phyloP scores from a whole-genome alignment of 2,329 filamentous ascomycete species.

The Pseudocercospora macadamiae region DNA sequence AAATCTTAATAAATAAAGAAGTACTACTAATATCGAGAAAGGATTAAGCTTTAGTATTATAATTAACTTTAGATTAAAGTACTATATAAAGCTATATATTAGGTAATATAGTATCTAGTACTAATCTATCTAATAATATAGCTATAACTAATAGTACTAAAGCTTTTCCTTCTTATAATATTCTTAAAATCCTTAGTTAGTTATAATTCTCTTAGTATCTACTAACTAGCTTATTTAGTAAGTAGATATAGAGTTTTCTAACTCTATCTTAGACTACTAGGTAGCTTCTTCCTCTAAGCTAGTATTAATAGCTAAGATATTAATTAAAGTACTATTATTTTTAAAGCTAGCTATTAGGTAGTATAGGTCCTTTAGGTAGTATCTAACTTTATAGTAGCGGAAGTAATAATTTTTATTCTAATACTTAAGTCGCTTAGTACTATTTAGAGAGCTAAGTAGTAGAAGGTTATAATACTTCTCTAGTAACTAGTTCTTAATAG shows the following conservation, averaged over 20 bases:
- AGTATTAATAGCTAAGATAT: background rate
- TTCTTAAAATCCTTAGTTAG: background rate
- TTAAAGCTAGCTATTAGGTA: background rate
- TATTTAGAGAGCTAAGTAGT: background rate
- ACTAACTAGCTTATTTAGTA: background rate
- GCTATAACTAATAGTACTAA: background rate
- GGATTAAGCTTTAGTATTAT: background rate
- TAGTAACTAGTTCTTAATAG: background rate
- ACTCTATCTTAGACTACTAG: too few relatives aligned
- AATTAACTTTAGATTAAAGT: background rate
- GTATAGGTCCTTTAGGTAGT: background rate
- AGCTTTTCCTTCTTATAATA: background rate
- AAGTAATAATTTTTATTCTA: background rate
- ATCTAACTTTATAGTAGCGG: background rate
- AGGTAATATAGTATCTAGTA: background rate
- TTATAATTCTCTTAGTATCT: background rate
- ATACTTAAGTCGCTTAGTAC: background rate
- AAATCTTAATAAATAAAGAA: background rate
- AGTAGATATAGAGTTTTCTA: slow-evolving; percentile 1
- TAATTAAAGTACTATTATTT: background rate
- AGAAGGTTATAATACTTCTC: background rate
- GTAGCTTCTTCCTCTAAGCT: background rate
- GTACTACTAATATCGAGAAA: slow-evolving; percentile 1
- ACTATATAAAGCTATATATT: slow-evolving; percentile 3
- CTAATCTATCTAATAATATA: slow-evolving; percentile 5